Base-by-base conservation (phyloP, 1,139 yeast species). In the Saccharomyces pastorianus region DNA sequence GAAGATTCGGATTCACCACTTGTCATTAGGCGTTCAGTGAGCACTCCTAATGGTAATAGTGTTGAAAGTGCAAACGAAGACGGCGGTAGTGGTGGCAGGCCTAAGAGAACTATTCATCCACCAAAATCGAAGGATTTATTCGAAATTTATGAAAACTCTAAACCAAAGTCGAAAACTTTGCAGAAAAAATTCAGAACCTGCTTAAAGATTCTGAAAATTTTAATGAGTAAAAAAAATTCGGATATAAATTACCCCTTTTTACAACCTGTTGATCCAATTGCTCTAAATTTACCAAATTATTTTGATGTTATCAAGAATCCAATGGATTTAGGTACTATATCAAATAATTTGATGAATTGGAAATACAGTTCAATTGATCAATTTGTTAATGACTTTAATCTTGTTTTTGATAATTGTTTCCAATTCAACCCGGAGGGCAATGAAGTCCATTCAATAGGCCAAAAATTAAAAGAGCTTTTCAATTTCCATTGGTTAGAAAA, bases 361-460 rank as follows among this genome's bases (percentile, higher is more conserved):
- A 88, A 87, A 64, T 93, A 93, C 69, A 95, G 88, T 68, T 84
- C 84, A 58, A 95, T 91, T 11, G 96, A 87, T 57, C 91, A 88
- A 58, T 90, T 93, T 67, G 96, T 86, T 66, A 74, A 73, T 46
- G 99, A 93, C 67, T 81, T 91, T 25, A 79, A 88, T 55, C 78
- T 90, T 56, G 88, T 93, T 60, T 90, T 93, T 73, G 76, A 80
- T 58, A 93, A 93, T 72, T 93, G 98, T 73, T 93, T 88, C 71
- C 77, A 79, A 28, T 93, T 93, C 74, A 93, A 93, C 70, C 98
- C 99, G 1, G 96, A 88, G 64, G 96, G 96, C 8, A 84, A 96
- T 9, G 96, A 95, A 48, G 99, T 93, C 44, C 88, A 91, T 69
- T 80, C 82, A 79, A 88, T 93, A 96, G 99, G 99, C 27, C 96